Conservation (phyloP, 768 basidiomycete species). For the Macrolepiota fuliginosa region DNA sequence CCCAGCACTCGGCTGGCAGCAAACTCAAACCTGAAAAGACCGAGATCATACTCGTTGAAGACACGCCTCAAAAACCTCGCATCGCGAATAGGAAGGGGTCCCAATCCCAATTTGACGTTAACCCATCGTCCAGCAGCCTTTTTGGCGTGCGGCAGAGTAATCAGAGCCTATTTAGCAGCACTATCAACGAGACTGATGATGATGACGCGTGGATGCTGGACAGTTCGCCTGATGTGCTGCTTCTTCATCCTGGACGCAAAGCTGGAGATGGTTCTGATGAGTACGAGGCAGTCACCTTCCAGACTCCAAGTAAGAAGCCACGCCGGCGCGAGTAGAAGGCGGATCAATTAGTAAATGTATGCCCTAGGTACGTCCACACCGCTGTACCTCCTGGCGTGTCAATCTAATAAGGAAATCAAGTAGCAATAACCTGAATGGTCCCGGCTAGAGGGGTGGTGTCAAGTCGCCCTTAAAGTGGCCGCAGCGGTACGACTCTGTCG, state of each 20-base stretch:
- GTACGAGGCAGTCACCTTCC: slow-evolving; percentile 11
- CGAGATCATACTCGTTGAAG: slow-evolving; percentile 16
- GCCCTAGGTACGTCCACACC: neutral
- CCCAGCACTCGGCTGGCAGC: neutral
- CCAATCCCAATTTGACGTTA: neutral
- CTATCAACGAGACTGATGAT: slow-evolving; percentile 13
- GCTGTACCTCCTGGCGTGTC: neutral
- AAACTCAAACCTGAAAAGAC: neutral
- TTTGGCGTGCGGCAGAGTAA: slow-evolving; percentile 3
- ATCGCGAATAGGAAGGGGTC: slow-evolving; percentile 20
- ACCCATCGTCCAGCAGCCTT: neutral
- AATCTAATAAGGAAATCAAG: neutral
- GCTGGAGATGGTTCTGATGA: slow-evolving; percentile 9
- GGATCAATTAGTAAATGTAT: neutral
- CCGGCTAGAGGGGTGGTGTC: neutral
- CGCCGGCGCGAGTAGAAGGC: neutral
- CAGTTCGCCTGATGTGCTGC: slow-evolving; percentile 17
- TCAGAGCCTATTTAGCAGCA: slow-evolving; percentile 3
- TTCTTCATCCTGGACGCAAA: slow-evolving; percentile 12
- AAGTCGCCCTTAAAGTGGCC: neutral
- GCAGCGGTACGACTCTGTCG: neutral
- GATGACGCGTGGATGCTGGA: slow-evolving; percentile 19
- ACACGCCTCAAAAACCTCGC: slow-evolving; percentile 22
- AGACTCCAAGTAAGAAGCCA: slow-evolving; percentile 10
- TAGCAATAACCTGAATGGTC: neutral